Evolutionary conservation across 768 basidiomycete species (phyloP).

Genomic region (Hemileccinum impolitum): DNA sequence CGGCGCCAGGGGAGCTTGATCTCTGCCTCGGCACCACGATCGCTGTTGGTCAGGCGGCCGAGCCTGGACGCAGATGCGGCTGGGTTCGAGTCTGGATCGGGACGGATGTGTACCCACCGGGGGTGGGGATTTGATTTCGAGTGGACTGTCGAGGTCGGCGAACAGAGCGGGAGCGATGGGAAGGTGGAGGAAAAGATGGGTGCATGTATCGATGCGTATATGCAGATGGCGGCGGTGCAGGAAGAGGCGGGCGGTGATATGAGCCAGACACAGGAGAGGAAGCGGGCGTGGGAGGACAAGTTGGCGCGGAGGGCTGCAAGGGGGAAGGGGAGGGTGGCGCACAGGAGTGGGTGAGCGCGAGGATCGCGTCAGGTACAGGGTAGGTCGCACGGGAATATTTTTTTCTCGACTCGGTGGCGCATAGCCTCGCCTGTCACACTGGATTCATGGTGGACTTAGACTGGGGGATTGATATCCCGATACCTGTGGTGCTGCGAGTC

Average conservation of each 20-base stretch:
- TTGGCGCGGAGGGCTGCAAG: conserved; percentile 37
- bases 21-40: conserved; percentile 41
- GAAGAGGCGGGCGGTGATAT: conserved; percentile 54
- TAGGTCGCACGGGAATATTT: conserved; percentile 9
- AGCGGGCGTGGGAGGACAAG: conserved; percentile 44
- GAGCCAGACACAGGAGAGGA: conserved; percentile 72
- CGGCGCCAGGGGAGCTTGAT: conserved; percentile 66
- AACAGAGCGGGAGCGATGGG: conserved; percentile 11
- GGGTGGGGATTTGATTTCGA: conserved; percentile 89
- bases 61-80: too few relatives aligned
- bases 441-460: neutral
- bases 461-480: neutral
- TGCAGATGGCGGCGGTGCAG: conserved; percentile 42
- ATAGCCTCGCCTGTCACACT: neutral
- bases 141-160: conserved; percentile 42
- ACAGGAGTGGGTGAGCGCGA: conserved; percentile 12
- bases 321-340: conserved; percentile 26
- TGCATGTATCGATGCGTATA: conserved; percentile 56
- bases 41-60: neutral
- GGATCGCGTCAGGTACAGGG: neutral
- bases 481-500: too few relatives aligned
- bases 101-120: conserved; percentile 31
- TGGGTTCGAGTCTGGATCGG: neutral
- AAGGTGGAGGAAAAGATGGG: conserved; percentile 68
- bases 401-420: neutral